Conservation (phyloP, 148 eudicot genomes). For the Persicaria maculosa region DNA sequence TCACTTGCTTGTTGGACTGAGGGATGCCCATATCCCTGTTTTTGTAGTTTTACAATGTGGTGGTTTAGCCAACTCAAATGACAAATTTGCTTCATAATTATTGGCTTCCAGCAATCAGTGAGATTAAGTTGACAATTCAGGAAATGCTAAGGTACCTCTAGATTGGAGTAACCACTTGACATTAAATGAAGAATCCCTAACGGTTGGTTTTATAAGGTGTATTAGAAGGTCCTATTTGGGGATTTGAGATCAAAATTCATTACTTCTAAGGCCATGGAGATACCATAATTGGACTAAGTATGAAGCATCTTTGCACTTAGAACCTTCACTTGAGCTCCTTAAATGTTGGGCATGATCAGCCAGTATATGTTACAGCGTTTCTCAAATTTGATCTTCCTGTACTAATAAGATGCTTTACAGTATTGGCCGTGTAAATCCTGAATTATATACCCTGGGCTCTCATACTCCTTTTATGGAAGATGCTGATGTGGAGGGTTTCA, state of each 20-base stretch:
- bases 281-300: not conserved
- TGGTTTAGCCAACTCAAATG: not conserved
- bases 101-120: not conserved
- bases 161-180: not conserved
- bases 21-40: not conserved
- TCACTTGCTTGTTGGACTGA: not conserved
- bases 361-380: not conserved
- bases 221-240: not conserved
- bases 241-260: not conserved
- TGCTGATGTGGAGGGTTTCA: slow-evolving; percentile 16
- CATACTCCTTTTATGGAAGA: slow-evolving; percentile 40
- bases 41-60: not conserved
- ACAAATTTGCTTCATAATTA: not conserved
- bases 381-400: slow-evolving; percentile 17
- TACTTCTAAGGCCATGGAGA: not conserved
- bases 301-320: not conserved
- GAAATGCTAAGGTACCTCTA: not conserved
- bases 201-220: not conserved
- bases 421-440: slow-evolving; percentile 88
- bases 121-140: not conserved
- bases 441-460: slow-evolving; percentile 68
- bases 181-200: not conserved
- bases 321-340: not conserved
- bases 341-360: not conserved
- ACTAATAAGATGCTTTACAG: slow-evolving; percentile 35